Base-by-base conservation (phyloP, 352 stramenopile species). In the Globisporangium spinosum region DNA sequence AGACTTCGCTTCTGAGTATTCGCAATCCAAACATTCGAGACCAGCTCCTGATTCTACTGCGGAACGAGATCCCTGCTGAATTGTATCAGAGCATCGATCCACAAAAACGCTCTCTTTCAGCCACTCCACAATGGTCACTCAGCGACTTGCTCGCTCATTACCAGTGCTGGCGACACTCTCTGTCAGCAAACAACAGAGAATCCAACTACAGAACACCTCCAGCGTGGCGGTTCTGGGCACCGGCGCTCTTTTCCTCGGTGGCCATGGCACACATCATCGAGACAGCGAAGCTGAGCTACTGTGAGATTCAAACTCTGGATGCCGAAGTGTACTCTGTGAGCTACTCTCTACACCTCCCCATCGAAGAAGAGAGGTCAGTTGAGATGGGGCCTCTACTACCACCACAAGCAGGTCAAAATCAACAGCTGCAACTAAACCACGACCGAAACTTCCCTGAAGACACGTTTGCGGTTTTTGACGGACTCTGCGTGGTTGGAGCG, bases 391-490 rank as follows among this genome's bases (percentile, higher is more conserved):
- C 32, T 38, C 32, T 38, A 38, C 32, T 38, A 38, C 40, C 8
- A 1, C 15, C 40, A 17, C 40, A 7, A 49, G 40, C 15, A n/a
- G 13, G 22, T 22, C 40, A 49, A 49, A 15, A 49, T 20, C 40
- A 7, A 49, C 10, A 20, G n/a, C 10, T 45, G 22, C 2, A 13
- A 25, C 17, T n/a, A 8, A 4, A 4, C 3, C n/a, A 64, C 0
- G 4, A 8, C 15, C 1, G 15, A 49, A 25, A 43, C 56, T 59
- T 54, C 15, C 25, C 38, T 27, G 22, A 29, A 9, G n/a, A 51
- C 27, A 66, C 38, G 32, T 62, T 71, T 20, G 58, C 59, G 7
- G 66, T 71, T 15, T 25, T 67, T 29, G 59, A 62, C 23, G 58
- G 66, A 0, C 20, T 71, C n/a, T 40, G 51, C 1, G 22, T 71